phyloP scores from a whole-genome alignment of 768 basidiomycete species.

The Cubamyces sp. region DNA sequence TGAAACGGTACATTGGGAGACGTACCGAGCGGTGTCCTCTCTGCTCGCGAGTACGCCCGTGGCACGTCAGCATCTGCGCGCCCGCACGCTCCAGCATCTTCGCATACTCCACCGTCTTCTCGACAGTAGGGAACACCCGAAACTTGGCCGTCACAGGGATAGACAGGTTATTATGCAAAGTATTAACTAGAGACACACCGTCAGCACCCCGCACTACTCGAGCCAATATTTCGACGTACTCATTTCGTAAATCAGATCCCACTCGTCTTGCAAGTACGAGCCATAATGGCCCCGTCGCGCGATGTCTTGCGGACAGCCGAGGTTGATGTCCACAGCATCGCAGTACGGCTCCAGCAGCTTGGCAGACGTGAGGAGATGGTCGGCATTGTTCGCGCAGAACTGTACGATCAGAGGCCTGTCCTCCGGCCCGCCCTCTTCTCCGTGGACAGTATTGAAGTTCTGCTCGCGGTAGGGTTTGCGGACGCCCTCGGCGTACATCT shows the following conservation, averaged over 20 bases:
- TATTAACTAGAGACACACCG: conserved; percentile 63
- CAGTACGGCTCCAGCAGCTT: conserved; percentile 75
- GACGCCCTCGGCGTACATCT: conserved; percentile 65
- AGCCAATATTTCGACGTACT: conserved; percentile 49
- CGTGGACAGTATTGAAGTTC: conserved; percentile 67
- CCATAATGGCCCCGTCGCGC: conserved; percentile 88
- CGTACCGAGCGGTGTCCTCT: conserved; percentile 80
- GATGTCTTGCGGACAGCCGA: conserved; percentile 96
- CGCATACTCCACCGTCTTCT: conserved; percentile 92
- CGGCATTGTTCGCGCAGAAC: conserved; percentile 92
- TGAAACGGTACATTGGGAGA: neutral
- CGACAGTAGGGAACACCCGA: conserved; percentile 82
- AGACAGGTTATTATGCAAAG: conserved; percentile 77
- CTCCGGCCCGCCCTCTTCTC: conserved; percentile 80
- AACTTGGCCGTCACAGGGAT: conserved; percentile 98
- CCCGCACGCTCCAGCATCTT: conserved; percentile 95
- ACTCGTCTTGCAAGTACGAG: conserved; percentile 91
- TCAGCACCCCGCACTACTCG: neutral
- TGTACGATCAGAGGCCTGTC: conserved; percentile 91
- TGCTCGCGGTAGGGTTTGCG: conserved; percentile 62
- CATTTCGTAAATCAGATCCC: conserved; percentile 83
- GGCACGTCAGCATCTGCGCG: conserved; percentile 93
- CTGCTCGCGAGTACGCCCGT: conserved; percentile 90
- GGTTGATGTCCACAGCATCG: conserved; percentile 94
- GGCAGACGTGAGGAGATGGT: conserved; percentile 77